These are phyloP conservation scores for Colletotrichum sidae DNA, from an alignment of 2,329 filamentous ascomycete species.

Conservation along the genomic window DNA sequence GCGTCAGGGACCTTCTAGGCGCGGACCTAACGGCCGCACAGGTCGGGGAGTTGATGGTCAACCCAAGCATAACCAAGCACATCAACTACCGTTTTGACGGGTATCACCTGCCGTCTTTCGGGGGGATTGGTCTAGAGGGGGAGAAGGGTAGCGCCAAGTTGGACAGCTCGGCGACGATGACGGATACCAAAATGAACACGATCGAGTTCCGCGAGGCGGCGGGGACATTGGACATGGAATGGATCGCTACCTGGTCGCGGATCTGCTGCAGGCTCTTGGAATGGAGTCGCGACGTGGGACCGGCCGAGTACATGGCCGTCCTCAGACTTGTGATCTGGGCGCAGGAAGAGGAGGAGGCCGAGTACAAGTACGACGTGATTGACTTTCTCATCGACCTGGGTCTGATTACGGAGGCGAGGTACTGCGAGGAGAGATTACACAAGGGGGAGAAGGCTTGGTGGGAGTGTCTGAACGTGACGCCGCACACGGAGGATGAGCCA, in stretches of 20 bases:
- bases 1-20: conserved; percentile 34
- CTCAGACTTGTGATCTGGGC: conserved; percentile 40
- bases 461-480: conserved; percentile 39
- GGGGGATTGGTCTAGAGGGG: not conserved
- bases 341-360: conserved; percentile 38
- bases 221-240: conserved; percentile 48
- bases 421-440: conserved; percentile 42
- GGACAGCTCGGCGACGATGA: too few relatives aligned
- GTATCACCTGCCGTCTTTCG: conserved; percentile 10
- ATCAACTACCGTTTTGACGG: conserved; percentile 32
- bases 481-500: not conserved
- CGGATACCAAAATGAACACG: conserved; percentile 34
- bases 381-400: conserved; percentile 51
- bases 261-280: conserved; percentile 48
- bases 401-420: conserved; percentile 44
- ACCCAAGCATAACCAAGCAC: conserved; percentile 8
- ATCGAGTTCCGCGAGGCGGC: conserved; percentile 53
- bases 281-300: conserved; percentile 42
- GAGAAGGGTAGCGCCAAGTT: conserved; percentile 4
- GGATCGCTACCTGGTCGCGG: conserved; percentile 48
- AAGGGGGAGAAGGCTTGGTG: conserved; percentile 42
- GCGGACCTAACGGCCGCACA: conserved; percentile 27
- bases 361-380: conserved; percentile 53
- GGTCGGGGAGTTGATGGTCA: conserved; percentile 27
- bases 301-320: conserved; percentile 45